A percentile compares a stretch with the other conserved stretches of the same genome.
Evolutionary conservation across 2,329 filamentous ascomycete species (phyloP).

Genomic region (Ophiocordyceps unilateralis): DNA sequence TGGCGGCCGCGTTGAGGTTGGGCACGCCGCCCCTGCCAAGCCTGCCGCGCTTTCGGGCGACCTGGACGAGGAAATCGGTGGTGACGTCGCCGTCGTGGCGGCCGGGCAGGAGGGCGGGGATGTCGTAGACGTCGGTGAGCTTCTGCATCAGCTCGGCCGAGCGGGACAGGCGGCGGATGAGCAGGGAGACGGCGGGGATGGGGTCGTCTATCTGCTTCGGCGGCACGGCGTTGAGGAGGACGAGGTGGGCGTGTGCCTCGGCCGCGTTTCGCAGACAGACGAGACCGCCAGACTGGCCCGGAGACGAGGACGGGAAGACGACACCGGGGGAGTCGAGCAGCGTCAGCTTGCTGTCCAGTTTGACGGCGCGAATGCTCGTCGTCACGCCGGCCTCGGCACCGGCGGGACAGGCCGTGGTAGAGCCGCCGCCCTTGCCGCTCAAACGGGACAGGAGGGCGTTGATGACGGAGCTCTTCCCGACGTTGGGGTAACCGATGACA

Average conservation of each 20-base stretch:
- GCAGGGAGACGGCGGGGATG: conserved; percentile 65
- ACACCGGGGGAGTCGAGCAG: conserved; percentile 89
- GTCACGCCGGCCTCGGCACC: conserved; percentile 88
- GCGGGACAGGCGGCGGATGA: conserved; percentile 64
- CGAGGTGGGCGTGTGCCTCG: conserved; percentile 66
- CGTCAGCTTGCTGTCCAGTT: conserved; percentile 87
- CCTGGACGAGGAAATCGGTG: conserved; percentile 85
- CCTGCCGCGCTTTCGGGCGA: conserved; percentile 80
- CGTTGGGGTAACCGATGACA: conserved; percentile 90
- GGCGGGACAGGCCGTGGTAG: conserved; percentile 57
- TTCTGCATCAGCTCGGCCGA: conserved; percentile 61
- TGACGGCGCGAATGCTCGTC: conserved; percentile 73
- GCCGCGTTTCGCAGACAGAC: conserved; percentile 40
- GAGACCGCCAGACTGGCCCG: conserved; percentile 19
- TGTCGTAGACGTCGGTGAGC: conserved; percentile 67
- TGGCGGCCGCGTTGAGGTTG: conserved; percentile 73
- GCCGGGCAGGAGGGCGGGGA: conserved; percentile 57
- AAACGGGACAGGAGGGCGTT: conserved; percentile 74
- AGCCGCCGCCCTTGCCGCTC: conserved; percentile 40
- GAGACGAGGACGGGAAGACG: conserved; percentile 60
- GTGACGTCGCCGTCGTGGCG: conserved; percentile 57
- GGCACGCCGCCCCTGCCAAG: conserved; percentile 80
- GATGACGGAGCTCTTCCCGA: conserved; percentile 92
- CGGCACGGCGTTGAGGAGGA: conserved; percentile 80
- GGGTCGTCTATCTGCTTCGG: conserved; percentile 92